Percentiles rank a stretch among this genome's conserved stretches.
Conservation (phyloP, 2,329 filamentous ascomycete species). For the Talaromyces funiculosus region DNA sequence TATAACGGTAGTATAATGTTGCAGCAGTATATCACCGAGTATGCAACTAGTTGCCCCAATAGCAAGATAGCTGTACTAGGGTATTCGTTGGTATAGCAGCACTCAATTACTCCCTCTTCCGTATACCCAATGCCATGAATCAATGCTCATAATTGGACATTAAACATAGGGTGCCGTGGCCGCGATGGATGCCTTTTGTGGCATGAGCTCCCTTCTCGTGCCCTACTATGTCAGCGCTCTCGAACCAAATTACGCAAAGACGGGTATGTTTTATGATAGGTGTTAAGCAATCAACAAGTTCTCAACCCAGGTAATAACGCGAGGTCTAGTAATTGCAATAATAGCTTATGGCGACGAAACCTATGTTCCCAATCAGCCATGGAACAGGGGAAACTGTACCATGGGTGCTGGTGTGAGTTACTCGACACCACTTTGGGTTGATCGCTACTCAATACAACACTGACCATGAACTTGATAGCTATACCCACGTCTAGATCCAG, state of each 20-base stretch:
- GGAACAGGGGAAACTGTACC: background rate
- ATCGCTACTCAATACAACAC: background rate
- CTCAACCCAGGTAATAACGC: background rate
- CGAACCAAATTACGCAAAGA: background rate
- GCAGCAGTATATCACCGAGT: constrained; percentile 20
- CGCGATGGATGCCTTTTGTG: constrained; percentile 22
- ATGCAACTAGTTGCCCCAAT: constrained; percentile 18
- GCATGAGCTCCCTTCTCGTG: constrained; percentile 17
- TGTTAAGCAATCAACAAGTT: background rate
- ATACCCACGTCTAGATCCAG: background rate
- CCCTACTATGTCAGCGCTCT: constrained; percentile 8
- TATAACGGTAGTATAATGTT: constrained; percentile 17
- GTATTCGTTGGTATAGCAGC: constrained; percentile 17
- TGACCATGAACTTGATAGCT: constrained; percentile 1
- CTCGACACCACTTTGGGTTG: too few species aligned
- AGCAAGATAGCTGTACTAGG: constrained; percentile 20
- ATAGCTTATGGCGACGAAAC: background rate
- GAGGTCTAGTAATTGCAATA: background rate
- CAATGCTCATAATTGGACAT: background rate
- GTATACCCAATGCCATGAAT: background rate
- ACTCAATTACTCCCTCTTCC: background rate
- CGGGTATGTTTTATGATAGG: background rate
- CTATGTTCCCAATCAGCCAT: background rate
- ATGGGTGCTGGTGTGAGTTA: background rate
- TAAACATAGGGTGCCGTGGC: constrained; percentile 16